Evolutionary conservation across 192 early-diverging fungal species (phyloP).

Genomic region (Linnemannia elongata): DNA sequence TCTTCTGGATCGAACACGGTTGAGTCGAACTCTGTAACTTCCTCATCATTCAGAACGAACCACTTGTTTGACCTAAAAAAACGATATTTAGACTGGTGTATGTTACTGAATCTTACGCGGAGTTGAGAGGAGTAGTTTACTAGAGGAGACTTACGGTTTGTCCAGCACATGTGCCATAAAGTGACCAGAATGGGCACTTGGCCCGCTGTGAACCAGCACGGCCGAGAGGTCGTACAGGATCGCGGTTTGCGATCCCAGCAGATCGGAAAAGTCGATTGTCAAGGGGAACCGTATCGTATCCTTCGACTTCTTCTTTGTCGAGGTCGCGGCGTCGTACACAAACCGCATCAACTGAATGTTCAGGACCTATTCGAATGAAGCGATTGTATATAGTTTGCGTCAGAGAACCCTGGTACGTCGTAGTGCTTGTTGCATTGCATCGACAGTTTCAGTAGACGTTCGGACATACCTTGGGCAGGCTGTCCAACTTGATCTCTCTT

Average conservation of each 20-base stretch:
- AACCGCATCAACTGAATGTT: slow-evolving; percentile 61
- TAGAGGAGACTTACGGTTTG: slow-evolving; percentile 18
- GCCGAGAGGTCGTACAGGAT: slow-evolving; percentile 48
- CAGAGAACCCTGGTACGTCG: background rate
- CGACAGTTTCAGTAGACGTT: background rate
- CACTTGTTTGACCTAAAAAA: slow-evolving; percentile 42
- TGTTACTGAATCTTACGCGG: background rate
- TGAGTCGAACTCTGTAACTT: slow-evolving; percentile 40
- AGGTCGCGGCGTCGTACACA: slow-evolving; percentile 39
- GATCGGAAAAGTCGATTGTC: slow-evolving; percentile 38
- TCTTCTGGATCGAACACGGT: slow-evolving; percentile 47
- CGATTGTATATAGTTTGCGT: background rate
- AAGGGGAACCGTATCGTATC: slow-evolving; percentile 45
- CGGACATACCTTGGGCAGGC: slow-evolving; percentile 36
- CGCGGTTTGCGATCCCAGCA: slow-evolving; percentile 15
- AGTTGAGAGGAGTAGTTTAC: background rate
- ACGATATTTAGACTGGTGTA: background rate
- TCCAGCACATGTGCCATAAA: slow-evolving; percentile 55
- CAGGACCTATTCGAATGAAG: slow-evolving; percentile 18
- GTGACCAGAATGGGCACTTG: slow-evolving; percentile 59
- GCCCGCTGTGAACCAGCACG: slow-evolving; percentile 57
- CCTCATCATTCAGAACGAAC: slow-evolving; percentile 59
- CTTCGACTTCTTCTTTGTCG: slow-evolving; percentile 58
- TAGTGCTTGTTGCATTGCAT: background rate
- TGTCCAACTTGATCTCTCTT: slow-evolving; percentile 36